Evolutionary conservation across 2,329 filamentous ascomycete species (phyloP).

Genomic region (Exophiala phaeomuriformis): DNA sequence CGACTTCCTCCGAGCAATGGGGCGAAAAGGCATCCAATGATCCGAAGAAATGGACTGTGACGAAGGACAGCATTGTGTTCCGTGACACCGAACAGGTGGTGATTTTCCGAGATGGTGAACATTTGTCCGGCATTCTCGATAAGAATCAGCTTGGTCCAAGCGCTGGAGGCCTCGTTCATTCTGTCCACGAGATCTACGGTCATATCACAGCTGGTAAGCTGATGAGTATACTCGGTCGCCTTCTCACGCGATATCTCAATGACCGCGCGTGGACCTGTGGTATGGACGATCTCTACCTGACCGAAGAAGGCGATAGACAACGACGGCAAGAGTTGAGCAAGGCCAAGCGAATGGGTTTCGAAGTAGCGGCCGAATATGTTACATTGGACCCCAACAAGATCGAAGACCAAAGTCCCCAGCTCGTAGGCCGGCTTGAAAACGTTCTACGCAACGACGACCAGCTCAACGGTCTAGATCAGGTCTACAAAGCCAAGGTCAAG

Average conservation of each 20-base stretch:
- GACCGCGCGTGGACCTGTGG: slow-evolving; percentile 96
- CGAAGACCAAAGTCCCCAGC: slow-evolving; percentile 59
- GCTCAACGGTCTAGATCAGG: slow-evolving; percentile 78
- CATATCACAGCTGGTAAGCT: slow-evolving; percentile 78
- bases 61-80: slow-evolving; percentile 14
- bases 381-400: slow-evolving; percentile 62
- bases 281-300: slow-evolving; percentile 89
- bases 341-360: slow-evolving; percentile 62
- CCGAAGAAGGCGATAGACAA: slow-evolving; percentile 64
- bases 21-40: slow-evolving; percentile 44
- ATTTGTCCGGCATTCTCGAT: slow-evolving; percentile 85
- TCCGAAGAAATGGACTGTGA: slow-evolving; percentile 35
- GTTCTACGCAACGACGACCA: slow-evolving; percentile 87
- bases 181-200: slow-evolving; percentile 88
- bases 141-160: slow-evolving; percentile 90
- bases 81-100: slow-evolving; percentile 66
- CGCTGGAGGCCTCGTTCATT: slow-evolving; percentile 79
- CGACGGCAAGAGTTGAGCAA: slow-evolving; percentile 62
- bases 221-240: slow-evolving; percentile 78
- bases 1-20: slow-evolving; percentile 75
- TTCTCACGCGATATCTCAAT: slow-evolving; percentile 81
- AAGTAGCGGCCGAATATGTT: slow-evolving; percentile 82
- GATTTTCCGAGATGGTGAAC: slow-evolving; percentile 75
- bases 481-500: slow-evolving; percentile 66
- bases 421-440: slow-evolving; percentile 74